Evolutionary conservation across 805 yeast species (phyloP).

Genomic region (Yamadazyma kitorensis): DNA sequence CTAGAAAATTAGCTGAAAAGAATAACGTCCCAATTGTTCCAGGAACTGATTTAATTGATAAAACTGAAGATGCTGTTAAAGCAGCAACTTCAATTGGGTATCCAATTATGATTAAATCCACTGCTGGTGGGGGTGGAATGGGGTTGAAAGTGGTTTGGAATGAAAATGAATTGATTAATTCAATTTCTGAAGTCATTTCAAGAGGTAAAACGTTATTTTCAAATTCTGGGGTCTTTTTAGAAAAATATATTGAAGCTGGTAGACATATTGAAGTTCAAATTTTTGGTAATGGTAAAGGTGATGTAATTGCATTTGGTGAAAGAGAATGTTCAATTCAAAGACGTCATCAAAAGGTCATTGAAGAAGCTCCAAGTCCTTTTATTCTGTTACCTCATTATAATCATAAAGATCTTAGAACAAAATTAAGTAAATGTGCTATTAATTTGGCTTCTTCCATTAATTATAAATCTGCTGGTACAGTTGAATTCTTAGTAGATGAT

Average conservation of each 20-base stretch:
- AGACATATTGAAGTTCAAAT: constrained; percentile 96
- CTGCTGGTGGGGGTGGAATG: constrained; percentile 99
- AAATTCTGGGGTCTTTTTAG: constrained; percentile 94
- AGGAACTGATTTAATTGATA: constrained; percentile 79
- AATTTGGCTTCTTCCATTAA: constrained; percentile 75
- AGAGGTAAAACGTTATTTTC: constrained; percentile 92
- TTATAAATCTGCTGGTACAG: constrained; percentile 96
- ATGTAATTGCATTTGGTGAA: constrained; percentile 92
- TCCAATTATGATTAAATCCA: constrained; percentile 93
- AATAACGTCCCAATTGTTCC: constrained; percentile 96
- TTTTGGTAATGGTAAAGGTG: constrained; percentile 92
- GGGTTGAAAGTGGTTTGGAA: constrained; percentile 91
- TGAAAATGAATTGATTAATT: constrained; percentile 72
- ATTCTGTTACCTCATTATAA: constrained; percentile 27
- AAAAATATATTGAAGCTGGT: constrained; percentile 89
- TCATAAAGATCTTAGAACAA: constrained; percentile 69
- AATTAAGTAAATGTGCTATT: constrained; percentile 80
- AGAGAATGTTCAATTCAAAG: constrained; percentile 97
- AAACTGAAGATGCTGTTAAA: constrained; percentile 67
- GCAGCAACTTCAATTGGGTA: constrained; percentile 74
- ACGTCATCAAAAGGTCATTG: constrained; percentile 93
- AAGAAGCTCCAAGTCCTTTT: constrained; percentile 96
- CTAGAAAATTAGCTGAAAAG: constrained; percentile 83
- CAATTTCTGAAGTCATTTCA: constrained; percentile 85
- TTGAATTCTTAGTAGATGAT: constrained; percentile 90